Evolutionary conservation across 345 rosid species (phyloP), one percentile per base, ranked within the genome.

Genomic region (Arabis hirsuta): DNA sequence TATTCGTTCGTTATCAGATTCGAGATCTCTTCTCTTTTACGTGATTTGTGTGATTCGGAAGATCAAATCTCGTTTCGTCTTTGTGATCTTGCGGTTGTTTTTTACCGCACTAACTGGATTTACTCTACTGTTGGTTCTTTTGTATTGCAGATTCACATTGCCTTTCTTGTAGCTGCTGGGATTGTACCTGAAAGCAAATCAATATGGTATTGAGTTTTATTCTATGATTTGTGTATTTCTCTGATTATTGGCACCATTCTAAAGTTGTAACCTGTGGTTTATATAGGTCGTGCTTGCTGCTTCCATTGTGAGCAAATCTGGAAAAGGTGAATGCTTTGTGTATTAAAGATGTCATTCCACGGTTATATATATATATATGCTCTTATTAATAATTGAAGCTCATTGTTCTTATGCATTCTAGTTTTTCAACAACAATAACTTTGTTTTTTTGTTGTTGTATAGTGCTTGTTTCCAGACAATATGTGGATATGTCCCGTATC

Each of bases 391-490:
- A 9, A 29, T 34, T 27, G 44, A 22, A 63, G 5, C 36, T 62
- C 47, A 32, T 11, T 42, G 22, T 72, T 61, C 39, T 22, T 9
- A 26, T 51, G 3, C 24, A 2, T 54, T 34, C 45, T 56, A 46
- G 26, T 31, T 45, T 20, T 47, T 8, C 52, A 22, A n/a, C n/a
- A n/a, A n/a, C n/a, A n/a, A n/a, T n/a, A n/a, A 76, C 68, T 51
- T 47, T 56, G 64, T 47, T 51, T 13, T 67, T 36, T 51, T 44
- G 1, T 29, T 22, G 24, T 4, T 41, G n/a, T 42, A 78, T 82
- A 96, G 99, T 90, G 79, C 90, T 96, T 74, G 82, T 92, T 52
- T 87, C 98, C 54, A 87, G 98, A 80, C 98, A 96, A 81, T 96
- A 87, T 86, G 96, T 96, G 73, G 98, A 96, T 42, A 96, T 96